These are phyloP conservation scores for Dipodascopsis uninucleata DNA, from an alignment of 805 yeast genomes.

Conservation along the genomic window DNA sequence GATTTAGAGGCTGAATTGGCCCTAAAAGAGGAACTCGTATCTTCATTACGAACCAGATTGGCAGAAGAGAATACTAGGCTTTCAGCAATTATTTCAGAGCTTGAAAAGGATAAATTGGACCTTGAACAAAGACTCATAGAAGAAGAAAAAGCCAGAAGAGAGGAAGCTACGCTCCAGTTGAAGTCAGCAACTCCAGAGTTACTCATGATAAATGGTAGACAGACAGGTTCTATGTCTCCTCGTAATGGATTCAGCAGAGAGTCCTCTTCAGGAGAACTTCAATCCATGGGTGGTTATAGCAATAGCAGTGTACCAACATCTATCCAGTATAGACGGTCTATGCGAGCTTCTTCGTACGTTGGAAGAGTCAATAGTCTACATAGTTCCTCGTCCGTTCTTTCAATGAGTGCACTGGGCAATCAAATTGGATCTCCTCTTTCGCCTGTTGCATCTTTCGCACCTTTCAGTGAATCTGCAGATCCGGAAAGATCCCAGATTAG, in stretches of 20 bases:
- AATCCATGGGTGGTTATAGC: not conserved
- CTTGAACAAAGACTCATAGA: conserved; percentile 23
- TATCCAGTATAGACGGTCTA: conserved; percentile 18
- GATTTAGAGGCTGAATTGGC: conserved; percentile 23
- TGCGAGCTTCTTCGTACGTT: conserved; percentile 6
- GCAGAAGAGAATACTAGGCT: conserved; percentile 21
- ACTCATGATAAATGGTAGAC: too few relatives aligned
- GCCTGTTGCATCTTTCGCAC: conserved; percentile 23
- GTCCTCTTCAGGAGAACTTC: conserved; percentile 16
- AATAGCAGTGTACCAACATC: conserved; percentile 8
- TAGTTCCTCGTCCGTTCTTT: not conserved
- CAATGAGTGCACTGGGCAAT: conserved; percentile 1
- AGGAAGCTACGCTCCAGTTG: conserved; percentile 8
- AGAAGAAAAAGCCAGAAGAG: conserved; percentile 26
- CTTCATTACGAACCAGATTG: conserved; percentile 17
- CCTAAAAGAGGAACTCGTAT: conserved; percentile 17
- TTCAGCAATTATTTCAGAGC: conserved; percentile 19
- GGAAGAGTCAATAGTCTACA: not conserved
- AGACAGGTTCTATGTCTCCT: too few relatives aligned
- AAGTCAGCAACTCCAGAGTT: conserved; percentile 15
- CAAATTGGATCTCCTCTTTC: conserved; percentile 7
- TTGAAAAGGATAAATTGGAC: conserved; percentile 28
- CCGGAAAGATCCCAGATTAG: conserved; percentile 14
- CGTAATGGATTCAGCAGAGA: conserved; percentile 10
- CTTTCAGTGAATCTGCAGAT: conserved; percentile 24